A percentile compares a stretch with the other conserved stretches of the same genome.
Evolutionary conservation across 225 moss, liverwort and hornwort species (phyloP).

Genomic region (Physcomitrellopsis africana): DNA sequence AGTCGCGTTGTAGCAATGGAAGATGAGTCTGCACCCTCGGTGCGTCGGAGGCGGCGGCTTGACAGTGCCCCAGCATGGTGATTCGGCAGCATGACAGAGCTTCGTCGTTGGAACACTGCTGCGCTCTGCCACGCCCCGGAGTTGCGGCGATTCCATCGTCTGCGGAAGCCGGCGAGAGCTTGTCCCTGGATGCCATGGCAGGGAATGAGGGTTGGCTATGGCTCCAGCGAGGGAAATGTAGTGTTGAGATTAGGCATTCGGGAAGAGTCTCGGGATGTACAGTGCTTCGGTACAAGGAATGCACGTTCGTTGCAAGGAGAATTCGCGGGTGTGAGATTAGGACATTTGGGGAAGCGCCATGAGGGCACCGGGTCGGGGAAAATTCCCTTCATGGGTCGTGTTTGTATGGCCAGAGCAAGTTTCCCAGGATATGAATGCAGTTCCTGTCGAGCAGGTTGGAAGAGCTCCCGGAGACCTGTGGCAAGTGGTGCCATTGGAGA

Average conservation of each 20-base stretch:
- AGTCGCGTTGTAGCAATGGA: constrained; percentile 14
- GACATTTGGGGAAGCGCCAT: constrained; percentile 15
- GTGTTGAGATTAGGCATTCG: background rate
- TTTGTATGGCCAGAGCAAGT: no score
- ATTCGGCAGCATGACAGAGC: constrained; percentile 57
- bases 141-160: background rate
- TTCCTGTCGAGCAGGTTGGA: background rate
- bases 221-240: background rate
- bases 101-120: constrained; percentile 28
- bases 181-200: background rate
- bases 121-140: background rate
- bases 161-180: constrained; percentile 10
- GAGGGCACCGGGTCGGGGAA: background rate
- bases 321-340: constrained; percentile 26
- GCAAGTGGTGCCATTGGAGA: constrained; percentile 20
- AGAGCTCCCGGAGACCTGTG: constrained; percentile 5
- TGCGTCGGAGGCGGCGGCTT: constrained; percentile 21
- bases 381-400: no score
- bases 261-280: background rate
- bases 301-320: background rate
- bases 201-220: background rate
- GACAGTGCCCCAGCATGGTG: constrained; percentile 47
- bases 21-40: background rate
- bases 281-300: background rate
- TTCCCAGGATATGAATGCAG: background rate